Evolutionary conservation across 2,329 filamentous ascomycete genomes (phyloP).

Genomic region (Talaromyces marneffei): DNA sequence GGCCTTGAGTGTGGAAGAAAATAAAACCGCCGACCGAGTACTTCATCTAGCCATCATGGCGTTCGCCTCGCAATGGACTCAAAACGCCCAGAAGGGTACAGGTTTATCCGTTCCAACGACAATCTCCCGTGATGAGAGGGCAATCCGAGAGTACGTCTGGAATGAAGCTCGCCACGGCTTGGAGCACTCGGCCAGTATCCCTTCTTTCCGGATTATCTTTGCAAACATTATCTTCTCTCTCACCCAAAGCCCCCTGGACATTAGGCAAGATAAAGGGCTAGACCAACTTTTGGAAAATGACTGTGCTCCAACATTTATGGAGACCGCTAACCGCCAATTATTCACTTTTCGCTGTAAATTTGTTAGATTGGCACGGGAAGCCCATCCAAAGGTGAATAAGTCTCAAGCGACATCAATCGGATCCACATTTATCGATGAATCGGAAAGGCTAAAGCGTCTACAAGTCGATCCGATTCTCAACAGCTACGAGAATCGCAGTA

Average conservation of each 20-base stretch:
- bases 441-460: neutral
- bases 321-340: slow-evolving; percentile 37
- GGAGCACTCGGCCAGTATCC: slow-evolving; percentile 33
- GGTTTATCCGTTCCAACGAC: slow-evolving; percentile 11
- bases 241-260: slow-evolving; percentile 36
- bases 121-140: slow-evolving; percentile 29
- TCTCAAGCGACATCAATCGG: neutral
- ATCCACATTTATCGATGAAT: neutral
- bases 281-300: slow-evolving; percentile 22
- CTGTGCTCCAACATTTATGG: slow-evolving; percentile 33
- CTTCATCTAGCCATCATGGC: slow-evolving; percentile 41
- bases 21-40: slow-evolving; percentile 34
- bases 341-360: slow-evolving; percentile 27
- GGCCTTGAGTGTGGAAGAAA: slow-evolving; percentile 32
- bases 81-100: slow-evolving; percentile 17
- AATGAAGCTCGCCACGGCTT: slow-evolving; percentile 38
- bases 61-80: slow-evolving; percentile 41
- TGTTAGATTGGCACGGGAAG: slow-evolving; percentile 16
- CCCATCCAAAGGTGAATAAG: neutral
- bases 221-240: slow-evolving; percentile 45
- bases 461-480: slow-evolving; percentile 21
- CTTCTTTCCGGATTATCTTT: slow-evolving; percentile 43
- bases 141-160: slow-evolving; percentile 38
- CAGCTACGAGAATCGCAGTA: slow-evolving; percentile 35
- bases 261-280: slow-evolving; percentile 10